Percentiles rank a stretch among this genome's conserved stretches.
Evolutionary conservation across 192 early-diverging fungal genomes (phyloP).

Genomic region (Lobosporangium transversale): DNA sequence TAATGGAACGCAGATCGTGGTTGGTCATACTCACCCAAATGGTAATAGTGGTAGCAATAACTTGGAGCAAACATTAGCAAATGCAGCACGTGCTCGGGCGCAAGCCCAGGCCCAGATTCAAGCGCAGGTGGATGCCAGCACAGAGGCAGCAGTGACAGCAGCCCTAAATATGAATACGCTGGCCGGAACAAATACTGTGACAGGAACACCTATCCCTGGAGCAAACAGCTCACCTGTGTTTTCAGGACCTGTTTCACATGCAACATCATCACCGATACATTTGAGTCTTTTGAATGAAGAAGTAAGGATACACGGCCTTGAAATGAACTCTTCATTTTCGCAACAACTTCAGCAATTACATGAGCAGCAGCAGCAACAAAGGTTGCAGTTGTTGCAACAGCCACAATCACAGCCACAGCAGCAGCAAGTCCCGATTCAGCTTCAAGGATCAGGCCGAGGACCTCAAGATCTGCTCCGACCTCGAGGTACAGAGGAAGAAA

Average conservation of each 20-base stretch:
- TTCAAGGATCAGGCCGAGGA: constrained; percentile 8
- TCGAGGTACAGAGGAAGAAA: constrained; percentile 2
- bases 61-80: constrained; percentile 10
- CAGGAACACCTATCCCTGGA: constrained; percentile 3
- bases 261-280: constrained; percentile 11
- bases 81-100: constrained; percentile 18
- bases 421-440: constrained; percentile 16
- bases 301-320: constrained; percentile 7
- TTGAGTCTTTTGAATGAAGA: constrained; percentile 16
- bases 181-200: constrained; percentile 1
- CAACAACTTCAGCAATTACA: constrained; percentile 16
- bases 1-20: neutral
- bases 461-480: neutral
- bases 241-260: neutral
- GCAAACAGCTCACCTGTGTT: constrained; percentile 5
- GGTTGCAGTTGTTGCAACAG: constrained; percentile 13
- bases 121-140: constrained; percentile 13
- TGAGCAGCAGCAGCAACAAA: constrained; percentile 26
- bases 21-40: constrained; percentile 11
- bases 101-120: constrained; percentile 16
- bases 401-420: constrained; percentile 28
- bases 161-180: constrained; percentile 20
- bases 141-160: constrained; percentile 26
- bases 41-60: constrained; percentile 15
- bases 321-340: constrained; percentile 2